Conservation (phyloP, 768 basidiomycete genomes). For the Mycena floridula region DNA sequence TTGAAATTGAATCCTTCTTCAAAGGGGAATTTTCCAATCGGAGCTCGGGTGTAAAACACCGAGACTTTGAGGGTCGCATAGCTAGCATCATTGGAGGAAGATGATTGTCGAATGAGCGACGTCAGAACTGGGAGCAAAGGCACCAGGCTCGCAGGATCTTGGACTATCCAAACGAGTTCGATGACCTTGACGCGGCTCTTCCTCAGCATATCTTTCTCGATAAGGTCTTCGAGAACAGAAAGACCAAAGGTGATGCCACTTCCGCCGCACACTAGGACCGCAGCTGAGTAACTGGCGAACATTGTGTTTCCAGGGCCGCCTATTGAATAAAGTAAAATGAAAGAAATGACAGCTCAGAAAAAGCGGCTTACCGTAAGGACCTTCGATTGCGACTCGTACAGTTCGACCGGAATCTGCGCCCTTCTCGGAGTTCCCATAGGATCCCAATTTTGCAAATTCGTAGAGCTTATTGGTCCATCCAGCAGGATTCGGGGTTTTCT, state of each 20-base stretch:
- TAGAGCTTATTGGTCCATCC: slow-evolving; percentile 40
- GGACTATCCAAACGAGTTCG: slow-evolving; percentile 47
- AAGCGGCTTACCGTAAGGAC: slow-evolving; percentile 32
- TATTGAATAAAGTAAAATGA: too few species aligned
- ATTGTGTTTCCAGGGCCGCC: slow-evolving; percentile 39
- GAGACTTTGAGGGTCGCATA: slow-evolving; percentile 26
- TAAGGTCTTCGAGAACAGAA: slow-evolving; percentile 41
- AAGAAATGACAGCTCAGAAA: slow-evolving; percentile 6
- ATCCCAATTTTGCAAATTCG: slow-evolving; percentile 20
- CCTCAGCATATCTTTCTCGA: slow-evolving; percentile 26
- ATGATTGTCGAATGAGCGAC: slow-evolving; percentile 22
- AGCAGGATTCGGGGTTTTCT: slow-evolving; percentile 30
- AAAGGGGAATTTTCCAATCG: slow-evolving; percentile 22
- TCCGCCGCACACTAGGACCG: slow-evolving; percentile 50
- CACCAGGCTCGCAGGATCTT: slow-evolving; percentile 27
- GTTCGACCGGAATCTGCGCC: slow-evolving; percentile 12
- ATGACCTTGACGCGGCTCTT: slow-evolving; percentile 33
- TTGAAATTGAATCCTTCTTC: slow-evolving; percentile 23
- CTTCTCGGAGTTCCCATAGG: slow-evolving; percentile 8
- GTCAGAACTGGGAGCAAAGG: slow-evolving; percentile 30
- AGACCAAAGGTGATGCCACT: slow-evolving; percentile 54
- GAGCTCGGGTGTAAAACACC: slow-evolving; percentile 36
- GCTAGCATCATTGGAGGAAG: neutral
- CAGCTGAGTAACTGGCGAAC: slow-evolving; percentile 41
- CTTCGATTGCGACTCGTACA: slow-evolving; percentile 35